Percentiles rank a stretch among this genome's conserved stretches.
phyloP scores from a whole-genome alignment of 768 basidiomycete species.

The Myochromella boudieri region DNA sequence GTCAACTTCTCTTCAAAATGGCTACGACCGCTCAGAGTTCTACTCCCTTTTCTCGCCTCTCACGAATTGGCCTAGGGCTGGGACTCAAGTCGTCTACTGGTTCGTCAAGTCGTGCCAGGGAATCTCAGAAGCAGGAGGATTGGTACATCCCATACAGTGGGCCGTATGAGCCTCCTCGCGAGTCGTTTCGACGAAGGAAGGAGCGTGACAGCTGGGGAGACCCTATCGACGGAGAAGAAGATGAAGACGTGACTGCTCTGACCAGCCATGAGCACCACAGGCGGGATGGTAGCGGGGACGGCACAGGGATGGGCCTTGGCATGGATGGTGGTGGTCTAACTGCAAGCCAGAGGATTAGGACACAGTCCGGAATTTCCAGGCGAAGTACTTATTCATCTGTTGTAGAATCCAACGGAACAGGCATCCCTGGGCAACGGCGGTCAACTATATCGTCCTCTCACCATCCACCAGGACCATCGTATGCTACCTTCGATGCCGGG shows the following conservation, averaged over 20 bases:
- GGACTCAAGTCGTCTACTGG: conserved; percentile 13
- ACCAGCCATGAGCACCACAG: conserved; percentile 27
- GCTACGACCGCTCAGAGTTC: conserved; percentile 11
- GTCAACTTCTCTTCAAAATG: conserved; percentile 3
- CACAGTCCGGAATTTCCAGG: conserved; percentile 43
- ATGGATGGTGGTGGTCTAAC: conserved; percentile 6
- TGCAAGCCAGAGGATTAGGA: conserved; percentile 29
- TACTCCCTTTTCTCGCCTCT: conserved; percentile 16
- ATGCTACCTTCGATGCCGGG: conserved; percentile 48
- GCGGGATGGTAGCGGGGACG: conserved; percentile 24
- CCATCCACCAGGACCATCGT: conserved; percentile 37
- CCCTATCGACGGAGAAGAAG: conserved; percentile 27
- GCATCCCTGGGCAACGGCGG: conserved; percentile 29
- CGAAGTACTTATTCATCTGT: conserved; percentile 37
- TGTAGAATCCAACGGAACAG: conserved; percentile 34
- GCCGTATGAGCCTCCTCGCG: conserved; percentile 49
- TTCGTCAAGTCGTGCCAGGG: conserved; percentile 5
- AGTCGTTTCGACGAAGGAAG: conserved; percentile 24
- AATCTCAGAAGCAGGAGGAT: conserved; percentile 36
- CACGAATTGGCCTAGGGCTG: conserved; percentile 18
- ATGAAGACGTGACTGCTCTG: conserved; percentile 27
- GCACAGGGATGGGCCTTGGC: conserved; percentile 15
- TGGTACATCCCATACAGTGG: conserved; percentile 70
- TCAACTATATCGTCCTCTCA: conserved; percentile 34
- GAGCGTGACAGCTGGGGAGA: conserved; percentile 46